Percentiles rank a stretch among this genome's conserved stretches.
Evolutionary conservation across 805 yeast genomes (phyloP).

Genomic region (Saccharomycopsis fibuligera): DNA sequence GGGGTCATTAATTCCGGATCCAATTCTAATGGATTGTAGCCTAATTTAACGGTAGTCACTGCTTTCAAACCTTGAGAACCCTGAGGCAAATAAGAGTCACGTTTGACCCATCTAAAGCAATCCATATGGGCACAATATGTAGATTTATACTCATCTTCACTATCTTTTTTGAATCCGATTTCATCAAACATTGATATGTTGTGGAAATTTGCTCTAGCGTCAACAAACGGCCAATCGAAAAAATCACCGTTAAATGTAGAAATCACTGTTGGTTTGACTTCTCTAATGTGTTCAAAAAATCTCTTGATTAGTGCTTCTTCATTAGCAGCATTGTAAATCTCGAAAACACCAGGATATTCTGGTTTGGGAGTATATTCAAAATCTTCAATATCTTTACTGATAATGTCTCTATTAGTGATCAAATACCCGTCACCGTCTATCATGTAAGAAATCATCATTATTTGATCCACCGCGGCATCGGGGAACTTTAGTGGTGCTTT

Average conservation of each 20-base stretch:
- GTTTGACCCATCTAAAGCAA: slow-evolving; percentile 94
- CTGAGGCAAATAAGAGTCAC: slow-evolving; percentile 96
- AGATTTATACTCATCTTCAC: slow-evolving; percentile 89
- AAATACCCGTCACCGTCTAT: slow-evolving; percentile 95
- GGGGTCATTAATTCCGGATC: slow-evolving; percentile 99
- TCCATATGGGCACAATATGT: slow-evolving; percentile 95
- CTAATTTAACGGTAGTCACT: slow-evolving; percentile 90
- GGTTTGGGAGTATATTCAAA: slow-evolving; percentile 97
- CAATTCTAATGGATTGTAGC: slow-evolving; percentile 92
- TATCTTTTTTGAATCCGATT: slow-evolving; percentile 87
- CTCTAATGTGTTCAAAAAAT: slow-evolving; percentile 87
- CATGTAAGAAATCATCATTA: slow-evolving; percentile 99
- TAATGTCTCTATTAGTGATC: slow-evolving; percentile 90
- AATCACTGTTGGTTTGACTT: slow-evolving; percentile 88
- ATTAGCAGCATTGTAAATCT: slow-evolving; percentile 83
- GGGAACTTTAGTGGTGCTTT: slow-evolving; percentile 96
- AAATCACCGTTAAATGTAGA: slow-evolving; percentile 98
- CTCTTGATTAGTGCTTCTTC: slow-evolving; percentile 68
- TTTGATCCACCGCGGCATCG: slow-evolving; percentile 80
- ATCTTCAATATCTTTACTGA: slow-evolving; percentile 90
- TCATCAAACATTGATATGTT: slow-evolving; percentile 86
- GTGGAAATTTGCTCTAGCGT: slow-evolving; percentile 75
- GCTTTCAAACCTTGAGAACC: slow-evolving; percentile 98
- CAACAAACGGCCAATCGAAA: slow-evolving; percentile 99
- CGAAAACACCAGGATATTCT: slow-evolving; percentile 85